Evolutionary conservation across 345 rosid species (phyloP).

Genomic region (Durio zibethinus): DNA sequence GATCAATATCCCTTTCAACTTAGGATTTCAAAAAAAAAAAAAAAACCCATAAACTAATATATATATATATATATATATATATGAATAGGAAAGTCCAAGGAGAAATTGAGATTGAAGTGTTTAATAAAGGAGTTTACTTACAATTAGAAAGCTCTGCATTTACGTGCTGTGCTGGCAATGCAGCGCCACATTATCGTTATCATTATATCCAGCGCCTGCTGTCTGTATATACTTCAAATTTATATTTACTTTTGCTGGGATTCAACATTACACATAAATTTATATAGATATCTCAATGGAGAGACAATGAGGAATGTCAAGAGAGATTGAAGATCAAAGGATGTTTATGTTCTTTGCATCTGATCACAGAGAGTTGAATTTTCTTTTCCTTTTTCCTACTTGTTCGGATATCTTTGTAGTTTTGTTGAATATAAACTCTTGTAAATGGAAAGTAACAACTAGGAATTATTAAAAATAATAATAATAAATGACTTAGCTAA

Average conservation of each 20-base stretch:
- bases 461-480: too few species aligned
- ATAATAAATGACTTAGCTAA: slow-evolving; percentile 43
- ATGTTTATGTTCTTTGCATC: slow-evolving; percentile 12
- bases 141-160: background rate
- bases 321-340: background rate
- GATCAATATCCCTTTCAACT: background rate
- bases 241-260: background rate
- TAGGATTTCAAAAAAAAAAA: background rate
- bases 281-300: background rate
- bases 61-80: too few species aligned
- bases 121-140: background rate
- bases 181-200: background rate
- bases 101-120: background rate
- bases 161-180: background rate
- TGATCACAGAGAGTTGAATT: background rate
- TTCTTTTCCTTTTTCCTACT: background rate
- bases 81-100: background rate
- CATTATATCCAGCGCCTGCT: background rate
- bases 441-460: too few species aligned
- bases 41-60: background rate
- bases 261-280: background rate
- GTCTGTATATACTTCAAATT: background rate
- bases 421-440: background rate
- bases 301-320: background rate
- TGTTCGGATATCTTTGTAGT: background rate